Percentiles rank a stretch among this genome's conserved stretches.
phyloP scores from a whole-genome alignment of 148 eudicot species.

The Cornus florida region DNA sequence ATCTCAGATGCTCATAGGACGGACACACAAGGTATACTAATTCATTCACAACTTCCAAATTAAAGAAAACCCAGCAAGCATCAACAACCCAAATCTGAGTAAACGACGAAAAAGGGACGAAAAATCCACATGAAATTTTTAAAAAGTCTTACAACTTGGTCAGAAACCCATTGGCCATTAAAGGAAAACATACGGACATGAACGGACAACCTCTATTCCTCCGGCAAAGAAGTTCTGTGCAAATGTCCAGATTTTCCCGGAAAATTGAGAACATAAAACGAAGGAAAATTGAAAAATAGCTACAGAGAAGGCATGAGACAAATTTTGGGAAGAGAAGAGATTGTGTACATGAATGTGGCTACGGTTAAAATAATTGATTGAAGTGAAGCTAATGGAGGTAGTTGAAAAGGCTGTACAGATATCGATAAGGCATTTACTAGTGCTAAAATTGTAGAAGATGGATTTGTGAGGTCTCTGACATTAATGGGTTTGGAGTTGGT shows the following conservation, averaged over 20 bases:
- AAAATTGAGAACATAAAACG: background rate
- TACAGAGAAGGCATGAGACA: background rate
- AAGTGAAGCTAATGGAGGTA: slow-evolving; percentile 11
- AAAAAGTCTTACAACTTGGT: background rate
- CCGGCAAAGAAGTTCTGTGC: background rate
- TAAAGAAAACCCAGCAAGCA: slow-evolving; percentile 4
- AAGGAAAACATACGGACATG: background rate
- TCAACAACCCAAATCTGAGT: background rate
- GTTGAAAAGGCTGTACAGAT: slow-evolving; percentile 12
- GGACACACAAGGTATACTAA: background rate
- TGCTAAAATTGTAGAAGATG: background rate
- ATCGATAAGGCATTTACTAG: slow-evolving; percentile 9
- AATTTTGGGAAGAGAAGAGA: background rate
- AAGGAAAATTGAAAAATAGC: background rate
- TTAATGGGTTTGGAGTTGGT: slow-evolving; percentile 8
- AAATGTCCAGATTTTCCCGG: background rate
- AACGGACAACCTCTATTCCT: background rate
- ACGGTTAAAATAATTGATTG: background rate
- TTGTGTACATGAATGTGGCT: background rate
- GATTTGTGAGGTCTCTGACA: background rate
- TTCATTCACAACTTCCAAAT: background rate
- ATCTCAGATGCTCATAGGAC: background rate
- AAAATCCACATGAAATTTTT: background rate
- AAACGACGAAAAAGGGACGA: background rate
- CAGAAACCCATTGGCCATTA: slow-evolving; percentile 4